These are phyloP conservation scores for Aspergillus ellipticus DNA, from an alignment of 495 filamentous ascomycete species.

Conservation along the genomic window DNA sequence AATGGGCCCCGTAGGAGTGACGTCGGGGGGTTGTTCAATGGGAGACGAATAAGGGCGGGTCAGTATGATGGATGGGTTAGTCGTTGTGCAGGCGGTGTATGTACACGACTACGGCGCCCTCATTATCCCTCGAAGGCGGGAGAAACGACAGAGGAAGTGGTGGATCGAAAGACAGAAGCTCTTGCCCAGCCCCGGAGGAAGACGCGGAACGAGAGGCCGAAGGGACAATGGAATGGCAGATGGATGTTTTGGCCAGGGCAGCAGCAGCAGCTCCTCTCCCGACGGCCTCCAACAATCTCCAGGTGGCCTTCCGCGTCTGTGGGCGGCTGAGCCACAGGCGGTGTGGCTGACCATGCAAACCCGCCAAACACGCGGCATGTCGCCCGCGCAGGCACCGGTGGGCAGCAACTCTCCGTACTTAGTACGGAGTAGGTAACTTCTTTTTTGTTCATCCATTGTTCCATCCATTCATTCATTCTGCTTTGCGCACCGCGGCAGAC, in stretches of 20 bases:
- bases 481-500: background rate
- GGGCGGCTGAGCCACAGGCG: constrained; percentile 25
- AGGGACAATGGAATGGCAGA: constrained; percentile 9
- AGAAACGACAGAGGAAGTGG: constrained; percentile 5
- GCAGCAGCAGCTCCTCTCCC: constrained; percentile 10
- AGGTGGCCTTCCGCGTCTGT: constrained; percentile 50
- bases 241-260: constrained; percentile 16
- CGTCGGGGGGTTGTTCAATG: constrained; percentile 1
- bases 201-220: constrained; percentile 1
- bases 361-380: constrained; percentile 44
- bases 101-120: constrained; percentile 26
- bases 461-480: background rate
- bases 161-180: constrained; percentile 2
- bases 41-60: constrained; percentile 28
- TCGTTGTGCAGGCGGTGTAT: constrained; percentile 20
- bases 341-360: constrained; percentile 37
- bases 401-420: no score
- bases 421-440: background rate
- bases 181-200: background rate
- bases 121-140: constrained; percentile 23
- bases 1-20: constrained; percentile 1
- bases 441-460: background rate
- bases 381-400: background rate
- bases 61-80: constrained; percentile 15
- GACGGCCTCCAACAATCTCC: constrained; percentile 32